Base-by-base conservation (phyloP, 176 grass and related monocot genomes). In the Hordeum marinum region DNA sequence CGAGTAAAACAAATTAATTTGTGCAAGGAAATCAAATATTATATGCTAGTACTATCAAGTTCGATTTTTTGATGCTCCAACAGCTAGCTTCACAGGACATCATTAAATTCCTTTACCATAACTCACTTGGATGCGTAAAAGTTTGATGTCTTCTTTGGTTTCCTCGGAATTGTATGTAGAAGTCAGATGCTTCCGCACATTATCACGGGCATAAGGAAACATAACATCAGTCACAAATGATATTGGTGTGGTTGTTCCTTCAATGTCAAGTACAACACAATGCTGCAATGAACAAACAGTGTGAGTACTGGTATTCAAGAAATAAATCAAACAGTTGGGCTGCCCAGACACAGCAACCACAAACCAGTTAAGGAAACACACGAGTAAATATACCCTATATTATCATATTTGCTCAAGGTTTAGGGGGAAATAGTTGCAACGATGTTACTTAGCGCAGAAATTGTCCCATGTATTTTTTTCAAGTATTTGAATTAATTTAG, bases 171-270 rank as follows among this genome's bases (percentile, higher is more conserved):
- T 85, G 70, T 91, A 95, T 17, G 96, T 98, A 50, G 83, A 85
- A 84, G 36, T 83, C 26, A 98, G 89, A 87, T 98, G 96, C 75
- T 94, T 95, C 34, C 85, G 82, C 61, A 98, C 96, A 85, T 95
- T 98, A 81, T 95, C 83, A 86, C 87, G 91, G 40, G 93, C 95
- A 92, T 98, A 98, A 79, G 93, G 95, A 75, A 98, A 98, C 85
- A 98, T 85, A 77, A 95, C 76, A 86, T 98, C 91, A 24, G 95
- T 95, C 63, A 92, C 93, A 90, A 98, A 98, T 78, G 95, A 90
- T 88, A 98, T 95, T 83, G 95, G 95, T 68, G 93, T 98, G 18
- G 95, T 95, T 68, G 95, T 95, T 82, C 95, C 95, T 86, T 98
- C 95, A 58, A 98, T 98, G 63, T 98, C 95, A 82, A 98, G 88